Evolutionary conservation across 139 green algal genomes (phyloP), one percentile per base, ranked within the genome.

Genomic region (Astrephomene gubernaculifera): DNA sequence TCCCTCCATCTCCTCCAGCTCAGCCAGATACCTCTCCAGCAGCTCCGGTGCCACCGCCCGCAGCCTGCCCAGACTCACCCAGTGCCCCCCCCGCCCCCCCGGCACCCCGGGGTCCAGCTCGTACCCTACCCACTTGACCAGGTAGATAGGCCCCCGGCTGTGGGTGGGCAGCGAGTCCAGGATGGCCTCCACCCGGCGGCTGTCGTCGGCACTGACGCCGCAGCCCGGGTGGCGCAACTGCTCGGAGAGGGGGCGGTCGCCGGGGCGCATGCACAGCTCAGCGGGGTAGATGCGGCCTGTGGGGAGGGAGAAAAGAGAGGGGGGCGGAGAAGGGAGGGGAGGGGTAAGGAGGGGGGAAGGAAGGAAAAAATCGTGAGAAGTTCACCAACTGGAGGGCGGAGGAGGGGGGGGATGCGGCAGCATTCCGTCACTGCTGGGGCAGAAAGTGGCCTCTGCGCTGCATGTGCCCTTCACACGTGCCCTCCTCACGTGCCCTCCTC

Each of bases 91-190:
- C 27, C 68, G 39, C 3, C 68, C 68, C 1, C 43, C 38, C 27
- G 43, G 70, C 43, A 35, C 19, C 6, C 70, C 70, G 27, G 70
- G 70, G 43, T 78, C 70, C 41, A 78, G 70, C 43, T 78, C 70
- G 70, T 78, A 78, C 25, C 70, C 70, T 10, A 2, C 27, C 27
- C 41, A 60, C 70, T 78, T 78, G 70, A 78, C 70, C 70, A 78
- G 70, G 65, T 52, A 72, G 22, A 54, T 21, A 8, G 5, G 29
- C 43, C 5, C 27, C 27, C 43, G 17, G 70, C 70, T 78, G 70
- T 12, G 19, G 19, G 8, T 41, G 70, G 29, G 22, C 68, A 53
- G 5, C 70, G 60, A 41, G 70, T 78, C 70, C 43, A 78, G 43
- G 9, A 78, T 43, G 1, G 27, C 25, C 43, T 61, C 27, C 43